Evolutionary conservation across 2,329 filamentous ascomycete species (phyloP).

Genomic region (Cordyceps farinosa): DNA sequence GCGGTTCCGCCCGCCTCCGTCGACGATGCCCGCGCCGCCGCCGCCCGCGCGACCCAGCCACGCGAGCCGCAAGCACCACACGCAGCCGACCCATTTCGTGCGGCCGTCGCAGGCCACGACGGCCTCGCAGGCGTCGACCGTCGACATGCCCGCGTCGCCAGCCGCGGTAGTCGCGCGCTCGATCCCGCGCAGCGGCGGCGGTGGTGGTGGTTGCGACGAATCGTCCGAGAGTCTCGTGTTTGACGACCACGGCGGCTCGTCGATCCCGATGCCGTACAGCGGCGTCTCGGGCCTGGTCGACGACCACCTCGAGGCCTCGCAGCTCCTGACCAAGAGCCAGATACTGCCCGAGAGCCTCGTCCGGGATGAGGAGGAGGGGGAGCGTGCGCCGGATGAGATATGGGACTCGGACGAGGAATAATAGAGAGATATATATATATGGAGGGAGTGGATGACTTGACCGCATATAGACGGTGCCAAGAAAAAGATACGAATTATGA

Average conservation of each 20-base stretch:
- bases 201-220: background rate
- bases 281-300: background rate
- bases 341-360: slow-evolving; percentile 48
- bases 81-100: slow-evolving; percentile 15
- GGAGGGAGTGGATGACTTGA: background rate
- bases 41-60: background rate
- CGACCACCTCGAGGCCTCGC: slow-evolving; percentile 31
- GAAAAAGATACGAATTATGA: background rate
- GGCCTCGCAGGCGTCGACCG: slow-evolving; percentile 33
- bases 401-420: slow-evolving; percentile 35
- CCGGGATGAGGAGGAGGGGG: slow-evolving; percentile 29
- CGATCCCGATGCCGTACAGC: slow-evolving; percentile 16
- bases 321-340: slow-evolving; percentile 50
- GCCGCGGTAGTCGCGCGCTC: background rate
- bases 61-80: background rate
- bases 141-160: background rate
- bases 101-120: slow-evolving; percentile 37
- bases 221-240: slow-evolving; percentile 22
- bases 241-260: slow-evolving; percentile 26
- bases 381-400: slow-evolving; percentile 9
- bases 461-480: background rate
- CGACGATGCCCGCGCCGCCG: slow-evolving; percentile 22
- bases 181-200: background rate
- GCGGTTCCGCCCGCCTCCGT: slow-evolving; percentile 19
- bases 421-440: background rate